Conservation (phyloP, 2,329 filamentous ascomycete genomes). For the Davidsoniella virescens region DNA sequence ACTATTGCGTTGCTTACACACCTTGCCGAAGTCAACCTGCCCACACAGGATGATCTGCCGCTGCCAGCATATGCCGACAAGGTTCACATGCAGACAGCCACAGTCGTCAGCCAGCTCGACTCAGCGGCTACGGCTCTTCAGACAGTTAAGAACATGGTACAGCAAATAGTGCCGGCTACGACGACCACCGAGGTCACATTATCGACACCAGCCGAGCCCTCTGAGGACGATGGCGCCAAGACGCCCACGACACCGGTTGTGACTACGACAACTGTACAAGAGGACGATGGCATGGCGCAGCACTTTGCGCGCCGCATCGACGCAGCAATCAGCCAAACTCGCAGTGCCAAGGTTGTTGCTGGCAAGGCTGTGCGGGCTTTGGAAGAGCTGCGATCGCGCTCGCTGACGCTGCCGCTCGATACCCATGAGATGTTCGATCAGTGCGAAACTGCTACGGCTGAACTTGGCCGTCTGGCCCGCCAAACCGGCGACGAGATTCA, state of each 20-base stretch:
- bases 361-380: slow-evolving; percentile 63
- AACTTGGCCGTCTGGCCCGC: slow-evolving; percentile 50
- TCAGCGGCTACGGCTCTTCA: slow-evolving; percentile 53
- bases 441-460: slow-evolving; percentile 46
- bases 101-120: slow-evolving; percentile 72
- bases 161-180: slow-evolving; percentile 33
- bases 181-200: not conserved
- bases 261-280: not conserved
- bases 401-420: slow-evolving; percentile 54
- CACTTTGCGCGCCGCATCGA: slow-evolving; percentile 59
- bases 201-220: not conserved
- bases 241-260: not conserved
- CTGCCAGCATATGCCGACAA: slow-evolving; percentile 58
- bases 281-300: slow-evolving; percentile 49
- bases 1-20: slow-evolving; percentile 80
- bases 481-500: slow-evolving; percentile 52
- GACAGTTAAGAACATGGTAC: slow-evolving; percentile 48
- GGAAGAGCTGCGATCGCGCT: slow-evolving; percentile 60
- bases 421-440: slow-evolving; percentile 53
- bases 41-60: slow-evolving; percentile 38
- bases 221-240: slow-evolving; percentile 5
- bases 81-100: slow-evolving; percentile 56
- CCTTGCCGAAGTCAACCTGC: slow-evolving; percentile 65
- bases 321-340: slow-evolving; percentile 53
- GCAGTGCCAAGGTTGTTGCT: slow-evolving; percentile 69